Conservation (phyloP, 2,329 filamentous ascomycete species). For the Pyricularia grisea region DNA sequence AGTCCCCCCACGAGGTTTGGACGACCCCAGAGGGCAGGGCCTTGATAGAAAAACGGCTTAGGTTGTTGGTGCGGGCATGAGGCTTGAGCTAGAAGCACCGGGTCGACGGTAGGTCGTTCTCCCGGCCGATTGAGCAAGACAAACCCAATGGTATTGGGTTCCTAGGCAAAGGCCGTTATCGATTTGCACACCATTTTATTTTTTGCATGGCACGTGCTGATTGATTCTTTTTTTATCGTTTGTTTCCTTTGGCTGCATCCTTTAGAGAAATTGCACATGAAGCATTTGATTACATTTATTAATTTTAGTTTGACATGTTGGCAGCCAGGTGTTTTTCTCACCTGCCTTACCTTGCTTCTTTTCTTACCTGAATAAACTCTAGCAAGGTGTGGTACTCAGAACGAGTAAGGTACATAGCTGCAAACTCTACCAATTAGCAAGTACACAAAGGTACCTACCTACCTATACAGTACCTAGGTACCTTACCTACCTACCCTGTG, state of each 20-base stretch:
- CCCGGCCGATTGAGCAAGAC: background rate
- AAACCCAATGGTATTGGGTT: background rate
- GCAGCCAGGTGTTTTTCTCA: background rate
- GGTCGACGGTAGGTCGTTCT: background rate
- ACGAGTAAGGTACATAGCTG: background rate
- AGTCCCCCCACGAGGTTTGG: slow-evolving; percentile 85
- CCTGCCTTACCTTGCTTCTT: background rate
- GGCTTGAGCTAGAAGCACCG: background rate
- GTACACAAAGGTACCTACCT: too few relatives aligned
- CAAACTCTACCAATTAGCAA: background rate
- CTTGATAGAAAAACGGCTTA: slow-evolving; percentile 70
- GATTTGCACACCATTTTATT: background rate
- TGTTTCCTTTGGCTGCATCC: background rate
- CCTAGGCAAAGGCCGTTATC: background rate
- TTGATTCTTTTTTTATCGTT: background rate
- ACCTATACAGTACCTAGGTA: too few relatives aligned
- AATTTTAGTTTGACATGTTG: background rate
- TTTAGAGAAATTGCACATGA: background rate
- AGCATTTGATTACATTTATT: background rate
- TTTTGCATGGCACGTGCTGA: background rate
- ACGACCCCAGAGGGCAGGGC: slow-evolving; percentile 59
- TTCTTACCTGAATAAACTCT: background rate
- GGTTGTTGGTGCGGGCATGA: slow-evolving; percentile 46
- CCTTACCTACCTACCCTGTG: too few relatives aligned
- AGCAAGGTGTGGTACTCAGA: background rate